Evolutionary conservation across 331 rosid genomes (phyloP).

Genomic region (Telfairia occidentalis): DNA sequence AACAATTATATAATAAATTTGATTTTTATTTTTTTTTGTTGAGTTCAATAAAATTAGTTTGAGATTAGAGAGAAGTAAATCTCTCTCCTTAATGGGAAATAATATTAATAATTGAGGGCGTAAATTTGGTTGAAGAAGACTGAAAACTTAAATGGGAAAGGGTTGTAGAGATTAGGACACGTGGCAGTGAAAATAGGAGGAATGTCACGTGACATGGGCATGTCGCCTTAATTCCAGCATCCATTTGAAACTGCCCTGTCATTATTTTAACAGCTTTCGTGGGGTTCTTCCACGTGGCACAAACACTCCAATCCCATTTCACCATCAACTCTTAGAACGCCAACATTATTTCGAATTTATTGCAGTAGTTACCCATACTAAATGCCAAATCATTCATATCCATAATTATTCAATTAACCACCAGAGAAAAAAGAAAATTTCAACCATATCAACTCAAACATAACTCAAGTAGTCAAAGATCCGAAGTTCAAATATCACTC

Average conservation of each 20-base stretch:
- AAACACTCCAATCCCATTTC: background rate
- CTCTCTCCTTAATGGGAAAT: background rate
- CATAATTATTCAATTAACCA: background rate
- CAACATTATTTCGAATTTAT: background rate
- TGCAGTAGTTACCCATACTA: background rate
- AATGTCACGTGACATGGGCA: conserved; percentile 1
- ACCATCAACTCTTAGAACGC: background rate
- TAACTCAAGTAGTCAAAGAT: too few relatives aligned
- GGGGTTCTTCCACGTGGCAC: conserved; percentile 9
- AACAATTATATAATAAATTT: too few relatives aligned
- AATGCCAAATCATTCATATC: background rate
- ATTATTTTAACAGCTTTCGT: background rate
- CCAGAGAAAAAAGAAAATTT: too few relatives aligned
- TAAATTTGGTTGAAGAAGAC: background rate
- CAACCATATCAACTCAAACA: too few relatives aligned
- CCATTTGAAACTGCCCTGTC: background rate
- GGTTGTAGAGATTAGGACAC: background rate
- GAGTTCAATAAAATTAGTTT: background rate
- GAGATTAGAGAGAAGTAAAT: background rate
- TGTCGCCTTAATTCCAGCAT: conserved; percentile 13
- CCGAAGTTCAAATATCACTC: too few relatives aligned
- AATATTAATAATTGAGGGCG: background rate
- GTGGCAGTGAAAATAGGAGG: background rate
- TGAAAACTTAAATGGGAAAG: background rate
- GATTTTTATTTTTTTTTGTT: too few relatives aligned